These are phyloP conservation scores for Candida tammaniensis DNA, from an alignment of 805 yeast genomes.

Conservation along the genomic window DNA sequence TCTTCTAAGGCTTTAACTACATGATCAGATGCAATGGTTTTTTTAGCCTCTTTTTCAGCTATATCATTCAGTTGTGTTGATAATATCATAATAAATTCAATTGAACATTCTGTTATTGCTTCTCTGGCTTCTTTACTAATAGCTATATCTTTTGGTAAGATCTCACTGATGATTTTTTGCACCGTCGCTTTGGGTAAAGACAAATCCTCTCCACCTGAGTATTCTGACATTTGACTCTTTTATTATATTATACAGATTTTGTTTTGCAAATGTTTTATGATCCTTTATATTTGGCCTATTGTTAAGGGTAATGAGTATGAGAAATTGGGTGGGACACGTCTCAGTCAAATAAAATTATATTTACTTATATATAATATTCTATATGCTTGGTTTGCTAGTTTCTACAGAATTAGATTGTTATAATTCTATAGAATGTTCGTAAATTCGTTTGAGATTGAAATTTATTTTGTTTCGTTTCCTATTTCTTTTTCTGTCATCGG, in stretches of 20 bases:
- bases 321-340: too few relatives aligned
- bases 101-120: conserved; percentile 92
- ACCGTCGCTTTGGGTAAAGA: conserved; percentile 76
- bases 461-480: not conserved
- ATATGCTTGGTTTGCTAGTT: too few relatives aligned
- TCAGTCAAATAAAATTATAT: too few relatives aligned
- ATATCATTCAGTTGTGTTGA: conserved; percentile 93
- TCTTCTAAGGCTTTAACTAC: conserved; percentile 86
- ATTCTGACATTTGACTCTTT: conserved; percentile 45
- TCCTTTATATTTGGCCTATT: too few relatives aligned
- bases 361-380: too few relatives aligned
- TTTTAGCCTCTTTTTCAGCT: conserved; percentile 93
- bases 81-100: conserved; percentile 91
- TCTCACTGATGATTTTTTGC: conserved; percentile 88
- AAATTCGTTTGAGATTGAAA: too few relatives aligned
- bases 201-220: conserved; percentile 37
- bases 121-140: conserved; percentile 93
- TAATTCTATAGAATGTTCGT: too few relatives aligned
- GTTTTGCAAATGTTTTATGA: too few relatives aligned
- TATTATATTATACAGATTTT: too few relatives aligned
- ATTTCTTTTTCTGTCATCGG: not conserved
- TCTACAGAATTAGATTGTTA: too few relatives aligned
- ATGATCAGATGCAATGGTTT: conserved; percentile 95
- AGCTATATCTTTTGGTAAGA: conserved; percentile 81
- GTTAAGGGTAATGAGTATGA: too few relatives aligned